Evolutionary conservation across 129 eudicot genomes (phyloP), one percentile per base, ranked within the genome.

Genomic region (Calendula officinalis): DNA sequence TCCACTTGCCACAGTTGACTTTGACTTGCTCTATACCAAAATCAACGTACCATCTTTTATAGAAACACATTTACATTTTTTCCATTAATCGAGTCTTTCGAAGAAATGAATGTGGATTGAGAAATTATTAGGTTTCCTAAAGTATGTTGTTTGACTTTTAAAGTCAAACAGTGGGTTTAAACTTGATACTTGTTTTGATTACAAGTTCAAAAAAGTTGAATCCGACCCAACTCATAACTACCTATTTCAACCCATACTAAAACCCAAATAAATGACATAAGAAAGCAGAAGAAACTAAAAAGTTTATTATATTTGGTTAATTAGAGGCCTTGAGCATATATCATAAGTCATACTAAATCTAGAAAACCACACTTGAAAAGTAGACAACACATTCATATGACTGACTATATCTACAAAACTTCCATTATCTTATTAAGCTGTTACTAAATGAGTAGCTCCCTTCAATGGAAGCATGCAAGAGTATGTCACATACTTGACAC

Each of bases 401-500:
- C 7, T 13, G 12, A 27, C 53, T 62, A 4, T 65, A 37, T 50
- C 59, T 73, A 68, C 74, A 68, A 68, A 56, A 56, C 41, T 38
- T 30, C 3, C 44, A 52, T 32, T 45, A 30, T 47, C 42, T 39
- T 39, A 27, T 79, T 69, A 90, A 15, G 89, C 62, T 10, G 86
- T 78, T 68, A 83, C 95, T 42, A 86, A 46, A 66, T 83, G 87
- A 64, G 63, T 75, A 53, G 86, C 75, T 51, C 88, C 88, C 79
- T 66, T 72, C 5, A 87, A 67, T 0, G 98, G 98, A 74, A 91
- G 95, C 88, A 84, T 80, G 74, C 98, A 91, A 3, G 98, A 91
- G 47, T 91, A 91, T 1, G 98, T 91, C 7, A 87, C 94, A 73
- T 91, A 91, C 86, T 91, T 91, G 9, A 87, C 90, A 57, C 98